Evolutionary conservation across 2,329 filamentous ascomycete species (phyloP).

Genomic region (Mariannaea elegans): DNA sequence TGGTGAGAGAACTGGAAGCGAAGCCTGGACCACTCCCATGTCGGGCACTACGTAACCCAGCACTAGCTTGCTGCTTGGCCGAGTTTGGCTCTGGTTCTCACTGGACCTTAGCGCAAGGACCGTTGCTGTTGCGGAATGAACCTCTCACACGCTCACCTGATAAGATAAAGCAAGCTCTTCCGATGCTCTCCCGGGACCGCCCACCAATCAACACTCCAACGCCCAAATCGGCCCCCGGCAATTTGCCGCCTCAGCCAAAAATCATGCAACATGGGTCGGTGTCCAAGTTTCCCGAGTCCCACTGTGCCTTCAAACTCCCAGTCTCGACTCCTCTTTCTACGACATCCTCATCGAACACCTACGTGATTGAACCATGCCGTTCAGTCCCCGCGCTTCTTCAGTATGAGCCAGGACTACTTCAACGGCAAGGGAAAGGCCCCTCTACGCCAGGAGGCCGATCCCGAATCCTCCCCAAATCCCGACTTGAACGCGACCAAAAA

Average conservation of each 20-base stretch:
- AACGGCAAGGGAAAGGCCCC: slow-evolving; percentile 63
- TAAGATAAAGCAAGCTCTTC: slow-evolving; percentile 40
- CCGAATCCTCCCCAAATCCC: slow-evolving; percentile 32
- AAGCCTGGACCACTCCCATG: slow-evolving; percentile 18
- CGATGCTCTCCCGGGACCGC: slow-evolving; percentile 35
- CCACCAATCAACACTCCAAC: slow-evolving; percentile 42
- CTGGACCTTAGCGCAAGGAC: background rate
- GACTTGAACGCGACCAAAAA: slow-evolving; percentile 36
- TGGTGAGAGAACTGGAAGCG: slow-evolving; percentile 29
- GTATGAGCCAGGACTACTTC: slow-evolving; percentile 70
- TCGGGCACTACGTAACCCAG: slow-evolving; percentile 31
- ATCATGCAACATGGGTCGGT: slow-evolving; percentile 44
- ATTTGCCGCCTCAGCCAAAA: slow-evolving; percentile 42
- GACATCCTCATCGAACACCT: slow-evolving; percentile 30
- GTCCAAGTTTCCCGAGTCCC: slow-evolving; percentile 33
- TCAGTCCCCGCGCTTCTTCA: slow-evolving; percentile 43
- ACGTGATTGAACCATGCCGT: slow-evolving; percentile 46
- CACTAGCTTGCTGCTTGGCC: slow-evolving; percentile 4
- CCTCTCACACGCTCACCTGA: slow-evolving; percentile 27
- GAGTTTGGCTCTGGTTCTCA: slow-evolving; percentile 12
- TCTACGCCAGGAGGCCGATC: slow-evolving; percentile 43
- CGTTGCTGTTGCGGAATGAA: background rate
- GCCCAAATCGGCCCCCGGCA: slow-evolving; percentile 38
- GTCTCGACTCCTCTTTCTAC: slow-evolving; percentile 26
- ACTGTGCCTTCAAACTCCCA: slow-evolving; percentile 27